Conservation (phyloP, 805 yeast species). For the Candida stauntonica region DNA sequence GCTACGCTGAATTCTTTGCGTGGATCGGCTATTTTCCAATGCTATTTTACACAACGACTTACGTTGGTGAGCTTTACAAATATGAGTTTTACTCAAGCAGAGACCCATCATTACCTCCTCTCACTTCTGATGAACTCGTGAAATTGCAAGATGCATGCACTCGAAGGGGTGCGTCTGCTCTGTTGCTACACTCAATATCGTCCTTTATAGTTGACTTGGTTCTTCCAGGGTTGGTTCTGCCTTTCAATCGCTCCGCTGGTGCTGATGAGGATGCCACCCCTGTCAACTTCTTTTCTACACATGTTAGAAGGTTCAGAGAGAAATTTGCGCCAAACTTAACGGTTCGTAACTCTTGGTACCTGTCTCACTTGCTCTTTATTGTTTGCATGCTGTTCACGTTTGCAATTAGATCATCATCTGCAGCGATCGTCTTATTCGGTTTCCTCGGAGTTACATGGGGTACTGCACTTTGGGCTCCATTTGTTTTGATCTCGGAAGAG, state of each 20-base stretch:
- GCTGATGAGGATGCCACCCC: constrained; percentile 12
- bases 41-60: constrained; percentile 60
- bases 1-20: constrained; percentile 56
- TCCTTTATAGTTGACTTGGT: constrained; percentile 41
- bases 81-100: constrained; percentile 34
- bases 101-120: constrained; percentile 30
- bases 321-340: constrained; percentile 24
- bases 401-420: constrained; percentile 35
- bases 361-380: constrained; percentile 47
- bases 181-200: constrained; percentile 45
- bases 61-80: constrained; percentile 55
- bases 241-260: constrained; percentile 21
- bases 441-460: constrained; percentile 64
- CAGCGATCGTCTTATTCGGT: constrained; percentile 46
- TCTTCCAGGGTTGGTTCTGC: constrained; percentile 40
- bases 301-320: constrained; percentile 12
- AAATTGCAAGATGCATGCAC: constrained; percentile 43
- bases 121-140: constrained; percentile 35
- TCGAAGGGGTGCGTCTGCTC: constrained; percentile 47
- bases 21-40: constrained; percentile 69
- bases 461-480: constrained; percentile 62
- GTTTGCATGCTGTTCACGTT: constrained; percentile 45
- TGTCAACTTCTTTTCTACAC: constrained; percentile 2
- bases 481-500: constrained; percentile 56
- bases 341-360: constrained; percentile 44